A percentile compares a stretch with the other conserved stretches of the same genome.
These are phyloP conservation scores for Pseudogymnoascus sp. DNA, from an alignment of 2,329 filamentous ascomycete species.

Conservation along the genomic window DNA sequence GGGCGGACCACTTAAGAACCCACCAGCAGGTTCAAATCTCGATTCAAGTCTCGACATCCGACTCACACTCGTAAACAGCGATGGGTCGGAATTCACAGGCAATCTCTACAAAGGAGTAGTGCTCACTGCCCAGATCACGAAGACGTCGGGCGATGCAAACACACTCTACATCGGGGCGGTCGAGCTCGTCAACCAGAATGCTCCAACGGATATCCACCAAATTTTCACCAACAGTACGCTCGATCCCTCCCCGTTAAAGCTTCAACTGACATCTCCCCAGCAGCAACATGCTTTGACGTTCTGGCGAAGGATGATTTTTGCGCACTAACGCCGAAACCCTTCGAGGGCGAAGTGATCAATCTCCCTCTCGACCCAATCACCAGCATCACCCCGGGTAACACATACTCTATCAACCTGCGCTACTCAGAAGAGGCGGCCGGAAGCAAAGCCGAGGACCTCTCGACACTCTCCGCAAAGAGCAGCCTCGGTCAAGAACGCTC, in stretches of 20 bases:
- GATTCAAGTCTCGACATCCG: neutral
- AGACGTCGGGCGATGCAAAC: neutral
- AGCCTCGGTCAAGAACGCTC: neutral
- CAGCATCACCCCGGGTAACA: neutral
- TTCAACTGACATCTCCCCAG: neutral
- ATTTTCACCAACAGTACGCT: neutral
- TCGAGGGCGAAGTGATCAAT: too few relatives aligned
- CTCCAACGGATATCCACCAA: neutral
- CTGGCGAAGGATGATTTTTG: too few relatives aligned
- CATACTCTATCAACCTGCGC: neutral
- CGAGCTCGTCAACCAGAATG: neutral
- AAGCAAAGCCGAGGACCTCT: accelerated
- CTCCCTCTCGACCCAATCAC: neutral
- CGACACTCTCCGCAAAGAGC: neutral
- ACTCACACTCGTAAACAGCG: too few relatives aligned
- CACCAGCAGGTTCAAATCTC: neutral
- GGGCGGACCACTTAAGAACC: neutral
- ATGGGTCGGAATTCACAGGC: neutral
- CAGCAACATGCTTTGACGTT: neutral
- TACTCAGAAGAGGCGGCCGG: neutral
- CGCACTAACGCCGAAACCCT: too few relatives aligned
- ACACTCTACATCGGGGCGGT: neutral
- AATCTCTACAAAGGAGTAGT: neutral
- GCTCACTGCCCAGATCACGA: neutral
- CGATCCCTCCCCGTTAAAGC: neutral